Conservation (phyloP, 768 basidiomycete genomes). For the Lepiota brunneoincarnata region DNA sequence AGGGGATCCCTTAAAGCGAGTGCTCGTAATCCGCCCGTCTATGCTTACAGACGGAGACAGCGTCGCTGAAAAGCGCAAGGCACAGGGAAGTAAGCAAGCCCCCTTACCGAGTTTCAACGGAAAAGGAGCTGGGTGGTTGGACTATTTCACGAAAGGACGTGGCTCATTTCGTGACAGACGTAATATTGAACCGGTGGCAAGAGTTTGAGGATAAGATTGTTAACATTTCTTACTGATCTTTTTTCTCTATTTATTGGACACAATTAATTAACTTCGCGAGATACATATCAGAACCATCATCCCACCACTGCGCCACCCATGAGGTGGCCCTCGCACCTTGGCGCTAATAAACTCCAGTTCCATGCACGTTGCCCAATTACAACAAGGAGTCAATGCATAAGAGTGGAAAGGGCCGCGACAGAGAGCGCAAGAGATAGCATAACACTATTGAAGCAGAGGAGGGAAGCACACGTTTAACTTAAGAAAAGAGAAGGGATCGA, state of each 20-base stretch:
- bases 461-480: not conserved
- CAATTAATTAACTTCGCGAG: not conserved
- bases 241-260: constrained; percentile 1
- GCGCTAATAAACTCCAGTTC: no score
- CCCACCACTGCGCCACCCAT: no score
- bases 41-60: constrained; percentile 58
- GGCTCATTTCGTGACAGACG: constrained; percentile 60
- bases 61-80: constrained; percentile 28
- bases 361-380: no score
- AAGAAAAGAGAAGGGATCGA: no score
- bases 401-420: not conserved
- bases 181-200: constrained; percentile 43
- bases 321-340: no score
- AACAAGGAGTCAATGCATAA: not conserved
- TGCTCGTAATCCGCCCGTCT: constrained; percentile 55
- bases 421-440: not conserved
- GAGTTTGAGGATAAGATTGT: constrained; percentile 50
- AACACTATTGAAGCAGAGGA: not conserved
- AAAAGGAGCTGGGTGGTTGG: constrained; percentile 39
- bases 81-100: constrained; percentile 17
- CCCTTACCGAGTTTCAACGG: constrained; percentile 43
- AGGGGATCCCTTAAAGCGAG: constrained; percentile 41
- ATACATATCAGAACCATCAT: no score
- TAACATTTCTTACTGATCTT: constrained; percentile 44
- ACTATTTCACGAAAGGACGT: constrained; percentile 64